These are phyloP conservation scores for Phytophthora tentaculata DNA, from an alignment of 352 stramenopile genomes.

Conservation along the genomic window DNA sequence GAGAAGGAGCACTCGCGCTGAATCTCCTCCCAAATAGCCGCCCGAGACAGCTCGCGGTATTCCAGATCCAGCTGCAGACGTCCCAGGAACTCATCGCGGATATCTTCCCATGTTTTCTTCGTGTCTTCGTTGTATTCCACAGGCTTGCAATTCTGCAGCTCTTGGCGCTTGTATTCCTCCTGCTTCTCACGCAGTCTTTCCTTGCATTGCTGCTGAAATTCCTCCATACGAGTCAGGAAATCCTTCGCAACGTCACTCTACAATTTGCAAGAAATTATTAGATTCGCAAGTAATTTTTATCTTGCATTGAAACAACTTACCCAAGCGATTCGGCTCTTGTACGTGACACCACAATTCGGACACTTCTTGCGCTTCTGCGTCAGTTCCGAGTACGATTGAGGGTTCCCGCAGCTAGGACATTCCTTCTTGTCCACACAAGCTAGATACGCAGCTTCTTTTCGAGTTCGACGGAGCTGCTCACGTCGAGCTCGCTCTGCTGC, in stretches of 20 bases:
- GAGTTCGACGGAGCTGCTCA: slow-evolving; percentile 65
- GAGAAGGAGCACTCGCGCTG: slow-evolving; percentile 63
- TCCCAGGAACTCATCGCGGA: slow-evolving; percentile 69
- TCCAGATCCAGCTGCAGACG: slow-evolving; percentile 68
- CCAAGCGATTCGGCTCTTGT: slow-evolving; percentile 73
- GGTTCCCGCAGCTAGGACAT: slow-evolving; percentile 71
- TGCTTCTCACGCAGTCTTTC: slow-evolving; percentile 21
- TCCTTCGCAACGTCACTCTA: slow-evolving; percentile 66
- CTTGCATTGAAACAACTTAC: slow-evolving; percentile 33
- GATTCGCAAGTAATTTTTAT: neutral
- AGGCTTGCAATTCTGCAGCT: slow-evolving; percentile 16
- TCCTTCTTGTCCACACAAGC: slow-evolving; percentile 80
- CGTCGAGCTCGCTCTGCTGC: slow-evolving; percentile 63
- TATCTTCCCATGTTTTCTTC: slow-evolving; percentile 52
- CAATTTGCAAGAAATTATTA: neutral
- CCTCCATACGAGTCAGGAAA: slow-evolving; percentile 66
- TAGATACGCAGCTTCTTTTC: slow-evolving; percentile 63
- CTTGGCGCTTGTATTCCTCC: slow-evolving; percentile 20
- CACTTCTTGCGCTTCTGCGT: slow-evolving; percentile 85
- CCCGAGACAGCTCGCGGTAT: slow-evolving; percentile 56
- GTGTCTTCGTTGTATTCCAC: slow-evolving; percentile 13
- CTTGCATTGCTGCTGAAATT: slow-evolving; percentile 35
- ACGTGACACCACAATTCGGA: slow-evolving; percentile 75
- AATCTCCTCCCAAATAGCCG: slow-evolving; percentile 57
- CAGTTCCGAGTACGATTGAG: slow-evolving; percentile 78